Evolutionary conservation across 208 protist genomes (phyloP).

Genomic region (Trypanosoma congolense): DNA sequence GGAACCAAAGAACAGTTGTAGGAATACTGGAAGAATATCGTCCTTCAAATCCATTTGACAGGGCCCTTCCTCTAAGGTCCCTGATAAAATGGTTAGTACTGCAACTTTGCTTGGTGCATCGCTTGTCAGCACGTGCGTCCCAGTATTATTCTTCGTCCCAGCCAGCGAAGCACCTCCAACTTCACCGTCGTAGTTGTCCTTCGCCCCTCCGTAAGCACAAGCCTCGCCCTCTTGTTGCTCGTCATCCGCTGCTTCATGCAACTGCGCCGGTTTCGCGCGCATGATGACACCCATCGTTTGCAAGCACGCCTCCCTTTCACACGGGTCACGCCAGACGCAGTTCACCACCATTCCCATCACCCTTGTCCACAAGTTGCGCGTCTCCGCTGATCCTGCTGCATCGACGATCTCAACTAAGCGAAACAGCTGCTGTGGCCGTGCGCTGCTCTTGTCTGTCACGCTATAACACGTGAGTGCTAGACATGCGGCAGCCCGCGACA

Average conservation of each 20-base stretch:
- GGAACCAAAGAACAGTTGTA: conserved; percentile 37
- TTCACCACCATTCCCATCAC: conserved; percentile 22
- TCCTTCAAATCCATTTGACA: conserved; percentile 12
- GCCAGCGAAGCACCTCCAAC: background rate
- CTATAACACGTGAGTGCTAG: background rate
- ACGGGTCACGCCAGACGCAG: background rate
- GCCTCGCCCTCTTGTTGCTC: background rate
- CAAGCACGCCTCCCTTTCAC: background rate
- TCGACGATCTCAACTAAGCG: conserved; percentile 36
- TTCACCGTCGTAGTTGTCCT: conserved; percentile 4
- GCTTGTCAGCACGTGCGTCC: conserved; percentile 4
- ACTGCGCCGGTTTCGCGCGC: conserved; percentile 13
- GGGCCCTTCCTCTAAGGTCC: conserved; percentile 1
- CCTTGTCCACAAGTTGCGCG: conserved; percentile 29
- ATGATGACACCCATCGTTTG: conserved; percentile 17
- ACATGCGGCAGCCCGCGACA: conserved; percentile 6
- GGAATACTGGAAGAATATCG: conserved; percentile 17
- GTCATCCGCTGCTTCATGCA: background rate
- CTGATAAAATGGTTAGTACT: conserved; percentile 8
- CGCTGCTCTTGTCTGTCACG: background rate
- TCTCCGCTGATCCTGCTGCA: conserved; percentile 21
- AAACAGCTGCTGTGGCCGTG: conserved; percentile 5
- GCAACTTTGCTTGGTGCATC: conserved; percentile 10
- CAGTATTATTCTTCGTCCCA: too few relatives aligned
- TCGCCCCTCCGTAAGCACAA: background rate